Base-by-base conservation (phyloP, 208 protist genomes). In the Leishmania gerbilli region DNA sequence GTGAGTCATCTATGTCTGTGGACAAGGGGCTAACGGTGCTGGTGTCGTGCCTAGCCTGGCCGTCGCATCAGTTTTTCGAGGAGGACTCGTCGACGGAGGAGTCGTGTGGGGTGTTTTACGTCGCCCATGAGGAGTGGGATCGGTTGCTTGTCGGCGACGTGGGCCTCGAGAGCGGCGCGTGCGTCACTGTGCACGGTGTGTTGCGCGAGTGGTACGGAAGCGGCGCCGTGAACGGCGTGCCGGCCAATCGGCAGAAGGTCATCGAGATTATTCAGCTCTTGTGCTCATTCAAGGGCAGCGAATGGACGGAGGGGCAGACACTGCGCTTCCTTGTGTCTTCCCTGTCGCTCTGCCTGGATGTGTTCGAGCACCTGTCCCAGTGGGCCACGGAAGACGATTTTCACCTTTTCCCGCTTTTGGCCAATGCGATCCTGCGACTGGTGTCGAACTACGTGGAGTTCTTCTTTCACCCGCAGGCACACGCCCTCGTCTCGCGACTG, bases 21-120 rank as follows among this genome's bases (percentile, higher is more conserved):
- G 85, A 90, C 49, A 80, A 84, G 17, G 88, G 87, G 19, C 71
- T 94, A 19, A 47, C 34, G 19, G 85, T 84, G 13, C 76, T 95
- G 19, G 55, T 83, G 24, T 81, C 90, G 34, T 87, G 89, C 77
- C 74, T 96, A n/a, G 90, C 92, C n/a, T 97, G 94, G 94, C 85
- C 88, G 0, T 62, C 75, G 72, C 92, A 97, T 69, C 79, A 81
- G 42, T 96, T 93, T 74, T 95, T 97, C 86, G 94, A 96, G 45
- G 91, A 95, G 75, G 91, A 97, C 49, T 79, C 80, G 1, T 76
- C 86, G 5, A 69, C 81, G 0, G 88, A 93, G 64, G 92, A 95
- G 75, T 84, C 79, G 37, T 88, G 79, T 53, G 78, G 86, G 2
- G 77, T 84, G 31, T 94, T 94, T 40, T 68, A 77, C 45, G 92